Conservation (phyloP, 2,329 filamentous ascomycete species). For the Claviceps capensis region DNA sequence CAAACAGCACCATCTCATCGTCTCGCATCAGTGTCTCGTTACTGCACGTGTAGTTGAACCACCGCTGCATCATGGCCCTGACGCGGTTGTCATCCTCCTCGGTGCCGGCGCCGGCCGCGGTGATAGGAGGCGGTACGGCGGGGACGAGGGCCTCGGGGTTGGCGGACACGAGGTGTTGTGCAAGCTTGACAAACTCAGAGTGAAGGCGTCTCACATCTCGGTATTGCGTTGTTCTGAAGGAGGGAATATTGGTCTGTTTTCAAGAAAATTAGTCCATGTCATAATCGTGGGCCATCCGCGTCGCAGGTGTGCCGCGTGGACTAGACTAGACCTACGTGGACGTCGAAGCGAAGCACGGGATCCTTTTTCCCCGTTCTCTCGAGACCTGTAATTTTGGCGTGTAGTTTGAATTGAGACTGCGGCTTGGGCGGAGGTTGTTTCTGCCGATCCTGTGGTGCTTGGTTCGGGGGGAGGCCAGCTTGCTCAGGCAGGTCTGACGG, state of each 20-base stretch:
- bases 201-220: slow-evolving; percentile 92
- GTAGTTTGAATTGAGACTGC: slow-evolving; percentile 66
- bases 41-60: slow-evolving; percentile 85
- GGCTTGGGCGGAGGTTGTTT: slow-evolving; percentile 41
- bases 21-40: slow-evolving; percentile 90
- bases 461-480: slow-evolving; percentile 9
- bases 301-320: too few relatives aligned
- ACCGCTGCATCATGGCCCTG: slow-evolving; percentile 80
- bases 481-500: slow-evolving; percentile 7
- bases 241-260: slow-evolving; percentile 85
- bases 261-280: too few relatives aligned
- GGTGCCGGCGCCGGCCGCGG: slow-evolving; percentile 85
- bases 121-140: slow-evolving; percentile 86
- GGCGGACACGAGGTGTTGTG: slow-evolving; percentile 89
- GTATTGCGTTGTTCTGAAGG: slow-evolving; percentile 95
- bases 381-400: slow-evolving; percentile 86
- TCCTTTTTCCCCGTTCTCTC: slow-evolving; percentile 94
- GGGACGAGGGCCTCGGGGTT: slow-evolving; percentile 93
- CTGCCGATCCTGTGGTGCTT: slow-evolving; percentile 24
- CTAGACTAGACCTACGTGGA: slow-evolving; percentile 52
- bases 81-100: slow-evolving; percentile 89
- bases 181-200: slow-evolving; percentile 92
- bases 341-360: slow-evolving; percentile 85
- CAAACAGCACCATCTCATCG: slow-evolving; percentile 94
- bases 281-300: too few relatives aligned